A percentile compares a stretch with the other conserved stretches of the same genome.
phyloP scores from a whole-genome alignment of 306 rosid genomes.

The Prunus padus region DNA sequence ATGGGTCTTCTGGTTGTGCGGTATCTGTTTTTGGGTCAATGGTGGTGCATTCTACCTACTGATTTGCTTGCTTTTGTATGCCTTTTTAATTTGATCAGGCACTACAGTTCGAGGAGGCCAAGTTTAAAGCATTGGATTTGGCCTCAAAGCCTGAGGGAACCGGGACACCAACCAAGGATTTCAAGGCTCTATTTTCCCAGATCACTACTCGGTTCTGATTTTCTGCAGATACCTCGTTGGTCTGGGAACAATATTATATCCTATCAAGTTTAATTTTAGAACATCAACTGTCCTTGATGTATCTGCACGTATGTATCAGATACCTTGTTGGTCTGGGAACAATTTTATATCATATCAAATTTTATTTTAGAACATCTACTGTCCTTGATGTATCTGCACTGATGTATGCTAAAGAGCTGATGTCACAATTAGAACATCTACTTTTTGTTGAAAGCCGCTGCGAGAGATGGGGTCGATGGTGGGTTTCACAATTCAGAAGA shows the following conservation, averaged over 20 bases:
- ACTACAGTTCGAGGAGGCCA: conserved; percentile 68
- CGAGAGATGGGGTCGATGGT: too few relatives aligned
- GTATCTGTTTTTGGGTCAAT: not conserved
- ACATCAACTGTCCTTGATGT: not conserved
- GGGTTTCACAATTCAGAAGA: too few relatives aligned
- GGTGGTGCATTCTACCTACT: not conserved
- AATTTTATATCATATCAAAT: too few relatives aligned
- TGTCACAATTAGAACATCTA: too few relatives aligned
- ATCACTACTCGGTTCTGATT: conserved; percentile 59
- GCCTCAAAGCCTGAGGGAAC: conserved; percentile 85
- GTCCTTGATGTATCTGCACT: too few relatives aligned
- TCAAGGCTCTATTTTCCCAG: conserved; percentile 78
- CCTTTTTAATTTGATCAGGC: conserved; percentile 41
- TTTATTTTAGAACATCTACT: too few relatives aligned
- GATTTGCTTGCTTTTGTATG: not conserved
- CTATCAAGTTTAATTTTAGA: not conserved
- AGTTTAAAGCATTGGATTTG: conserved; percentile 78
- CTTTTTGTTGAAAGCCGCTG: too few relatives aligned
- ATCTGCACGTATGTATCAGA: too few relatives aligned
- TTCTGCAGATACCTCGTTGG: not conserved
- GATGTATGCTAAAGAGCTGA: too few relatives aligned
- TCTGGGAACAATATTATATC: too few relatives aligned
- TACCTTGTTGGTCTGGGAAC: too few relatives aligned
- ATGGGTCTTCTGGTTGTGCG: not conserved
- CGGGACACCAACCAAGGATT: conserved; percentile 81